These are phyloP conservation scores for Colletotrichum chrysophilum DNA, from an alignment of 2,329 filamentous ascomycete species.

Conservation along the genomic window DNA sequence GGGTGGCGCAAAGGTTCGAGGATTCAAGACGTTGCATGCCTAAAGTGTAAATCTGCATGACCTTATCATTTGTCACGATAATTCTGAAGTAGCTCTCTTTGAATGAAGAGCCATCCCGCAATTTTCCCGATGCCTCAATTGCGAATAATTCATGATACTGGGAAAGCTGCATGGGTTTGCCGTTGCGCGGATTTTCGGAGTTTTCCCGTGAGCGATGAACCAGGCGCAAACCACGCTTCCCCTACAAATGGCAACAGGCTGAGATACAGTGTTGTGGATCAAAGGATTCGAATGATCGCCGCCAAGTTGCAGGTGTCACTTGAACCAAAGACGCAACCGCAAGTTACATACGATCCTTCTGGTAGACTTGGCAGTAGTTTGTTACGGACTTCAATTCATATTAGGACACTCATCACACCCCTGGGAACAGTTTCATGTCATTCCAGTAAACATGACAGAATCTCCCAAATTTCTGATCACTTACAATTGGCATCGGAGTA, in stretches of 20 bases:
- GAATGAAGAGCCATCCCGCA: neutral
- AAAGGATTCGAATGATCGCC: rapidly evolving
- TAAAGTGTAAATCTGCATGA: neutral
- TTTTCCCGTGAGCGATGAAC: rapidly evolving
- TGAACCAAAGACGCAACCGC: neutral
- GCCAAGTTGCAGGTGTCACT: neutral
- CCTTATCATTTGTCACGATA: neutral
- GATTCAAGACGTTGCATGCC: neutral
- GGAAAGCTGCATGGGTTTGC: rapidly evolving
- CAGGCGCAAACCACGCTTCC: rapidly evolving
- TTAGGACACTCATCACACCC: neutral
- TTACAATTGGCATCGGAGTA: neutral
- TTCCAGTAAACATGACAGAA: neutral
- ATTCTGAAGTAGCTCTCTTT: neutral
- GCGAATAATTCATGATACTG: neutral
- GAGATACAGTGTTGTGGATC: neutral
- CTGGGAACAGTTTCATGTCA: neutral
- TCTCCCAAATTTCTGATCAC: neutral
- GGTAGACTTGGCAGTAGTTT: neutral
- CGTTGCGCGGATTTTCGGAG: neutral
- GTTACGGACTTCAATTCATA: neutral
- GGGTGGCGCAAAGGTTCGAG: neutral
- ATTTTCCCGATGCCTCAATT: rapidly evolving
- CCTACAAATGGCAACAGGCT: neutral
- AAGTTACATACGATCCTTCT: neutral